Evolutionary conservation across 1,284 basidiomycete genomes (phyloP).

Genomic region (Malassezia furfur): DNA sequence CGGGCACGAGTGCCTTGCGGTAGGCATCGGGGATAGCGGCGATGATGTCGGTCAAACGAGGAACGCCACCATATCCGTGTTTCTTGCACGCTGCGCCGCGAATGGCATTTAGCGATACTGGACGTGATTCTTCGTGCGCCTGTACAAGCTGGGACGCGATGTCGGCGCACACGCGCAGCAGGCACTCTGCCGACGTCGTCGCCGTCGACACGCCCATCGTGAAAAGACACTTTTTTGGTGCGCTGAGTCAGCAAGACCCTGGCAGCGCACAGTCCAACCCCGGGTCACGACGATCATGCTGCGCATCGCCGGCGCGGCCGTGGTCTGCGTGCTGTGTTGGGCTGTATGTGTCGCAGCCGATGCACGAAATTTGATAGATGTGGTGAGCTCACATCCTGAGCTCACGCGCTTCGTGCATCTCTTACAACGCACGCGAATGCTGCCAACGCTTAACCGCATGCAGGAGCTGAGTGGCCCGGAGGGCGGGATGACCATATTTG

Average conservation of each 20-base stretch:
- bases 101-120: slow-evolving; percentile 75
- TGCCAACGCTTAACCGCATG: slow-evolving; percentile 81
- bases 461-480: slow-evolving; percentile 31
- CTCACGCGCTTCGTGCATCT: slow-evolving; percentile 70
- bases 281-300: neutral
- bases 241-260: neutral
- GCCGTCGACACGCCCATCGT: slow-evolving; percentile 15
- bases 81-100: slow-evolving; percentile 83
- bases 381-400: slow-evolving; percentile 64
- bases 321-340: neutral
- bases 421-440: slow-evolving; percentile 73
- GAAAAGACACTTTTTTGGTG: neutral
- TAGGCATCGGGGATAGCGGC: slow-evolving; percentile 96
- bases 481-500: slow-evolving; percentile 74
- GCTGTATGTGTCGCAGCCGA: neutral
- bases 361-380: slow-evolving; percentile 63
- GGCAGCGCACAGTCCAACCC: neutral
- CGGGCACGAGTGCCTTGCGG: slow-evolving; percentile 80
- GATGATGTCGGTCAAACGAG: slow-evolving; percentile 91
- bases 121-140: slow-evolving; percentile 60
- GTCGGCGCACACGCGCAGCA: slow-evolving; percentile 83
- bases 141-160: slow-evolving; percentile 89
- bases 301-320: neutral
- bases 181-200: slow-evolving; percentile 65
- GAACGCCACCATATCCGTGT: slow-evolving; percentile 72